Conservation (phyloP, 2,329 filamentous ascomycete species). For the Hymenoscyphus linearis region DNA sequence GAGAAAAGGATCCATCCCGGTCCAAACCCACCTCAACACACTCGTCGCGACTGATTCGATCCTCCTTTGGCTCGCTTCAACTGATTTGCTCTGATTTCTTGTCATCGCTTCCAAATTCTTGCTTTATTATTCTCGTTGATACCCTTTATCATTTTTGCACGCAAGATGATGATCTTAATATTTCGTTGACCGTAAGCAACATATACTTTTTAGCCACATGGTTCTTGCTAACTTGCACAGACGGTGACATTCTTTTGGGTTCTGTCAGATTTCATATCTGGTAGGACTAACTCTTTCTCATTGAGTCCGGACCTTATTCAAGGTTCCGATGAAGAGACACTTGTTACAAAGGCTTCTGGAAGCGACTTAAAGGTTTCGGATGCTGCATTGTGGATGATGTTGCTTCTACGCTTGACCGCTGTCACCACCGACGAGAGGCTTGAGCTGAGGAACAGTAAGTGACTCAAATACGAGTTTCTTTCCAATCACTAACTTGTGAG, state of each 20-base stretch:
- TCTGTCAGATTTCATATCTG: slow-evolving; percentile 77
- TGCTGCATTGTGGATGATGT: slow-evolving; percentile 72
- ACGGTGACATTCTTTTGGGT: slow-evolving; percentile 96
- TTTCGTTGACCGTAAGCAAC: slow-evolving; percentile 72
- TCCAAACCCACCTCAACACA: slow-evolving; percentile 38
- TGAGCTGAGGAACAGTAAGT: slow-evolving; percentile 70
- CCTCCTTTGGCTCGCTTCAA: slow-evolving; percentile 84
- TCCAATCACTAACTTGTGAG: slow-evolving; percentile 34
- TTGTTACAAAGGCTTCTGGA: slow-evolving; percentile 54
- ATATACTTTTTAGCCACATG: neutral
- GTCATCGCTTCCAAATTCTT: slow-evolving; percentile 63
- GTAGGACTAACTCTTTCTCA: slow-evolving; percentile 51
- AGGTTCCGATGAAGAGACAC: slow-evolving; percentile 49
- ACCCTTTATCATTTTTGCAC: slow-evolving; percentile 85
- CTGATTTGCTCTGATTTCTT: slow-evolving; percentile 95
- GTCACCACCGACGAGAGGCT: slow-evolving; percentile 67
- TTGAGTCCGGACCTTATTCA: slow-evolving; percentile 53
- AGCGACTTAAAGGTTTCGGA: slow-evolving; percentile 56
- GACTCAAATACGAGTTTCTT: slow-evolving; percentile 2
- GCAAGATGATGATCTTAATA: slow-evolving; percentile 89
- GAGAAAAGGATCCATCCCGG: slow-evolving; percentile 17
- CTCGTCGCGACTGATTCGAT: slow-evolving; percentile 73
- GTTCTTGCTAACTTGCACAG: slow-evolving; percentile 34
- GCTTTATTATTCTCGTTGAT: slow-evolving; percentile 73
- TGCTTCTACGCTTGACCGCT: slow-evolving; percentile 65